Base-by-base conservation (phyloP, 2,329 filamentous ascomycete genomes). In the Zopfia rhizophila region DNA sequence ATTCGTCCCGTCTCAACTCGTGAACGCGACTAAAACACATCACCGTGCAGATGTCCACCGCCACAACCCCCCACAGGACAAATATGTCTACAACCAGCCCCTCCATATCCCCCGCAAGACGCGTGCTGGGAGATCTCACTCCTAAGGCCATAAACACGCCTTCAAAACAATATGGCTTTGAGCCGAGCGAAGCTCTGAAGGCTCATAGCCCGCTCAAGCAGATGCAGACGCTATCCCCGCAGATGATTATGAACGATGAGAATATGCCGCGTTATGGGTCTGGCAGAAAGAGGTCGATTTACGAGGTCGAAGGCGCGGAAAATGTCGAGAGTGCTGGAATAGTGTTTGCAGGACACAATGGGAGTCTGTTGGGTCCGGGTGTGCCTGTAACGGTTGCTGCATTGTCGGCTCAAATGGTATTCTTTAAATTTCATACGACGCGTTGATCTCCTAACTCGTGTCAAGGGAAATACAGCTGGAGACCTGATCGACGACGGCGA, bases 161-260 rank as follows among this genome's bases (percentile, higher is more conserved):
- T 14, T 61, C 58, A 17, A 66, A 58, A 49, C 59, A 61, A 50
- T 4, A 19, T 19, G 24, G 10, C 7, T 24, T 51, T 32, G 57
- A 63, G 16, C 30, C 54, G 37, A 55, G 60, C 35, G 58, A 65
- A 49, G 44, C 43, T 44, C 48, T 48, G 51, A 58, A 55, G 51
- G 49, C 57, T 24, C 54, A 60, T n/a, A 72, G 65, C 53, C 67
- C 68, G 37, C 54, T 69, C 28, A 73, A 71, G 51, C 68, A 69
- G 32, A 55, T 60, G 25, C 55, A 56, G 11, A 56, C 60, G 5
- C 51, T 65, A 7, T 58, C 57, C 4, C 59, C 67, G 11, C 51
- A 55, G 13, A 31, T 51, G 6, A 48, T 60, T 11, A 42, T 45
- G 18, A 53, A 60, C 38, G 63, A 69, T 43, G 70, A 72, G 45